Conservation (phyloP, 2,329 filamentous ascomycete species). For the Fusarium chlamydosporum region DNA sequence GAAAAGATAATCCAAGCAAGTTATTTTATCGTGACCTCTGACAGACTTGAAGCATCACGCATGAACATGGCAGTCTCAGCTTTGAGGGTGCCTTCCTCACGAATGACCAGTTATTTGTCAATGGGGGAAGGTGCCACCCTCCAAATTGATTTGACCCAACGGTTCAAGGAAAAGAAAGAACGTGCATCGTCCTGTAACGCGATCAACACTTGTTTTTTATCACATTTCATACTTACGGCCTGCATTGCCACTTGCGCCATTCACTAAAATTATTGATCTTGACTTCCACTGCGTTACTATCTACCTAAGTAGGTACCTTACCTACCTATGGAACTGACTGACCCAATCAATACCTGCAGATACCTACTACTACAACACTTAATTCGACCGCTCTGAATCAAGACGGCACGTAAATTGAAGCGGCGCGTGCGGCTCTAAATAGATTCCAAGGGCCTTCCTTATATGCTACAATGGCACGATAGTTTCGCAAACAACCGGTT, state of each 20-base stretch:
- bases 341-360: neutral
- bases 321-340: neutral
- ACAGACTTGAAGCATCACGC: constrained; percentile 12
- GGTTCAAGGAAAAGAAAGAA: constrained; percentile 16
- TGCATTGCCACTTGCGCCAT: neutral
- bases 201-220: constrained; percentile 16
- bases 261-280: neutral
- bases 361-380: neutral
- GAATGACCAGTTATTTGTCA: neutral
- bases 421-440: constrained; percentile 16
- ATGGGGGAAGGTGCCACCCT: constrained; percentile 1
- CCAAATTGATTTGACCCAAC: neutral
- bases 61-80: constrained; percentile 21
- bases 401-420: constrained; percentile 16
- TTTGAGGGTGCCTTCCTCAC: constrained; percentile 25
- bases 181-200: constrained; percentile 11
- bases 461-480: constrained; percentile 9
- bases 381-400: constrained; percentile 3
- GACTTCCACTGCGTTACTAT: neutral
- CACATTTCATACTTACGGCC: constrained; percentile 7
- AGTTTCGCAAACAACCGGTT: constrained; percentile 5
- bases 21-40: neutral
- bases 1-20: neutral
- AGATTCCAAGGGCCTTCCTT: neutral
- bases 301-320: too few relatives aligned